These are phyloP conservation scores for Backusella parvicylindrica DNA, from an alignment of 192 early-diverging fungal genomes.

Conservation along the genomic window DNA sequence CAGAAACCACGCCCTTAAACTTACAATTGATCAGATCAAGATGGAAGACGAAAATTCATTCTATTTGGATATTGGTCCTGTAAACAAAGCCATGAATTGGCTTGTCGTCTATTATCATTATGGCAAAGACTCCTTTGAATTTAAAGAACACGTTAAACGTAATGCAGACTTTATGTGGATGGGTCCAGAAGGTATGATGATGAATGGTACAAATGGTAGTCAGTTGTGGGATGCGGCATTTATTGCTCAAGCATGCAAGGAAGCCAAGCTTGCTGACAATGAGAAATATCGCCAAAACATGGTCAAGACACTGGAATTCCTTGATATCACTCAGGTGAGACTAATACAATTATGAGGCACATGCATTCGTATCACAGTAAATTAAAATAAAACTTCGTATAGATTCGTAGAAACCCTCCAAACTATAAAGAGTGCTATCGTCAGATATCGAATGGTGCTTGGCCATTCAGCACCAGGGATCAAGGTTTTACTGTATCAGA, in stretches of 20 bases:
- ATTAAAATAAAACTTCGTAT: background rate
- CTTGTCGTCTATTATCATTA: constrained; percentile 82
- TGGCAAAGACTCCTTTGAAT: constrained; percentile 78
- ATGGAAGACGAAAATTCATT: constrained; percentile 89
- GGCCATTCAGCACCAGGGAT: constrained; percentile 93
- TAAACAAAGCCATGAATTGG: constrained; percentile 94
- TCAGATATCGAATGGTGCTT: constrained; percentile 85
- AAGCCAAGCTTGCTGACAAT: constrained; percentile 71
- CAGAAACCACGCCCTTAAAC: constrained; percentile 67
- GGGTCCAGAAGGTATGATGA: constrained; percentile 84
- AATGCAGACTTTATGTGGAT: constrained; percentile 93
- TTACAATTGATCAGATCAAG: constrained; percentile 77
- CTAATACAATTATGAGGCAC: background rate
- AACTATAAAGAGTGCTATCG: constrained; percentile 72
- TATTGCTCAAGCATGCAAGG: constrained; percentile 79
- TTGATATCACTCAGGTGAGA: constrained; percentile 70
- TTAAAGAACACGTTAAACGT: constrained; percentile 68
- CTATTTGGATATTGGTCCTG: constrained; percentile 88
- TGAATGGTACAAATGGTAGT: constrained; percentile 95
- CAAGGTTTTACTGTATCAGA: constrained; percentile 97
- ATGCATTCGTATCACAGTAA: background rate
- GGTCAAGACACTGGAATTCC: constrained; percentile 69
- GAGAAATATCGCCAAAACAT: constrained; percentile 66
- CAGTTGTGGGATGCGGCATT: constrained; percentile 97
- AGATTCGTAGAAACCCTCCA: constrained; percentile 72